Base-by-base conservation (phyloP, 2,329 filamentous ascomycete species). In the Ophiobolus disseminans region DNA sequence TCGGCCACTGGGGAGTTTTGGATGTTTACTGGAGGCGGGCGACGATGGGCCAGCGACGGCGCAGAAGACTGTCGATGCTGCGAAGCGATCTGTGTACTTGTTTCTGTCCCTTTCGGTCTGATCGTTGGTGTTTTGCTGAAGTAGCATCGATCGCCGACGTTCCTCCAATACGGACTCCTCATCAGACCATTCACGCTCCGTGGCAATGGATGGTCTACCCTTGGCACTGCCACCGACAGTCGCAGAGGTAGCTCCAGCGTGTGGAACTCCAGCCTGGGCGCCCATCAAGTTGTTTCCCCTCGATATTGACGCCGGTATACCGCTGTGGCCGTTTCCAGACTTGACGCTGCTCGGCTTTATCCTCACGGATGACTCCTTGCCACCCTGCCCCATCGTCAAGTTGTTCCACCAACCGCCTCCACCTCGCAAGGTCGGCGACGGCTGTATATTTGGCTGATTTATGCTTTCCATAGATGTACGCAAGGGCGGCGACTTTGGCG, bases 391-490 rank as follows among this genome's bases (percentile, higher is more conserved):
- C 10, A 44, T 28, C 8, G 32, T 23, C 10, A 44, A 19, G 14
- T 17, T 11, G 16, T 44, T 37, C 31, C 32, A 44, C 41, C 41
- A 44, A 7, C 23, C 25, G 20, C 41, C 41, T 1, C 41, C 41
- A 37, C 26, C 43, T 13, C 43, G n/a, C 8, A 46, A 9, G 19
- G 11, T n/a, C 6, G 36, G 36, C 2, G 16, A 30, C 9, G 32
- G 21, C 16, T 17, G 19, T 38, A 4, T 26, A 20, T 13, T 2
- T 5, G 2, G 7, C 5, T 11, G 19, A n/a, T n/a, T n/a, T n/a
- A n/a, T 20, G 14, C 16, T 9, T 3, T 34, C 43, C 20, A 14
- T 21, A 10, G 35, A 9, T 6, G 21, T 9, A 2, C 10, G 26
- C 16, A 28, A 16, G 5, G 5, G 26, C 5, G 36, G 35, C 13